Base-by-base conservation (phyloP, 352 stramenopile species). In the Phytophthora colocasiae region DNA sequence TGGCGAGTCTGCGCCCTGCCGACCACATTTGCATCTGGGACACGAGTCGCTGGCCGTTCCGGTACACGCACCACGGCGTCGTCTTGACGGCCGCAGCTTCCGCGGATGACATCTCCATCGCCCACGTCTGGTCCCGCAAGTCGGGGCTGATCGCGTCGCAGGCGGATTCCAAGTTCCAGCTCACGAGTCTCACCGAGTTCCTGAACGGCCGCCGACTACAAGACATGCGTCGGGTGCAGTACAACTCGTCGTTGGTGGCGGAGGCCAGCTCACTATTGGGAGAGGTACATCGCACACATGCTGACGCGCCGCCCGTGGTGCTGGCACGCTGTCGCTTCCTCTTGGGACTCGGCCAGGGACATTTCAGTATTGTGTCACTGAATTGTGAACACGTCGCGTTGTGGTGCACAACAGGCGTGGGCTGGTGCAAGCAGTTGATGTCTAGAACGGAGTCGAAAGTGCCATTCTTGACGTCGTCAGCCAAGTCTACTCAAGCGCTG, bases 11-110 rank as follows among this genome's bases (percentile, higher is more conserved):
- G n/a, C 81, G 83, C 50, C 53, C 55, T 22, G 80, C 67, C 9
- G 85, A 93, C 73, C 85, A 93, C 63, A 81, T 93, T 26, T 90
- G 78, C 67, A 90, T 93, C 55, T 93, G 85, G 85, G 85, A 93
- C 63, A 87, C 81, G 17, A 85, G 68, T 51, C 83, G 85, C 32
- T 93, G 83, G 83, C 85, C 85, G 1, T 88, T 91, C 69, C 72
- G 78, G 10, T 93, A 93, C 73, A 89, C 81, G 45, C 85, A 93
- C 70, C 85, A 93, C 57, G 85, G 85, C 59, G 67, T 93, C 41
- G 81, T 93, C 12, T 89, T 83, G 59, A 44, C 69, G 26, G 29
- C 67, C 8, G 85, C 70, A 46, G 57, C 40, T 15, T 76, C 46
- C n/a, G 44, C 70, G 6, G 80, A 89, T 41, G 74, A 67, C 29